Conservation (phyloP, 2,329 filamentous ascomycete genomes). For the Aspergillus persii region DNA sequence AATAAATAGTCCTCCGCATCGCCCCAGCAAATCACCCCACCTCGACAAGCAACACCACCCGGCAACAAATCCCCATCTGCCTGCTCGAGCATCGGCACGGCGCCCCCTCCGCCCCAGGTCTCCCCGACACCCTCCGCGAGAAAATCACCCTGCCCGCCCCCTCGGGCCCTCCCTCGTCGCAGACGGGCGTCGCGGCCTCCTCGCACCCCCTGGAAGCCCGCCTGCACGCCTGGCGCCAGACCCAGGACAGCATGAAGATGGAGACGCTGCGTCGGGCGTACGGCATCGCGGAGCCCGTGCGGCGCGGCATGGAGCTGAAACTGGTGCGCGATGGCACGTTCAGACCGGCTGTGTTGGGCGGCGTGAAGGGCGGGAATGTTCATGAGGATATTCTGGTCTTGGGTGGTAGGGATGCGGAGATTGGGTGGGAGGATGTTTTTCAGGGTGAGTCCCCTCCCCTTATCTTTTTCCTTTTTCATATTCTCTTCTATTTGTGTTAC, state of each 20-base stretch:
- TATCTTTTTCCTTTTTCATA: background rate
- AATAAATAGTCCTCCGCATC: conserved; percentile 77
- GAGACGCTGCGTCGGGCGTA: conserved; percentile 81
- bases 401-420: conserved; percentile 69
- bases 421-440: conserved; percentile 94
- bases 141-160: conserved; percentile 67
- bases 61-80: conserved; percentile 50
- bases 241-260: conserved; percentile 86
- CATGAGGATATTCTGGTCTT: conserved; percentile 79
- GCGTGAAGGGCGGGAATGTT: conserved; percentile 59
- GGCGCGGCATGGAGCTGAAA: conserved; percentile 92
- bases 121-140: conserved; percentile 88
- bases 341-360: conserved; percentile 68
- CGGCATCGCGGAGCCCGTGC: conserved; percentile 88
- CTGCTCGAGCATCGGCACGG: conserved; percentile 56
- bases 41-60: conserved; percentile 62
- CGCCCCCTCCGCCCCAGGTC: conserved; percentile 86
- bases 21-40: conserved; percentile 65
- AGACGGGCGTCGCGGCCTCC: conserved; percentile 53
- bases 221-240: conserved; percentile 83
- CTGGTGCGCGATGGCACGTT: conserved; percentile 74
- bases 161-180: conserved; percentile 45
- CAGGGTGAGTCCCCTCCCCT: conserved; percentile 53
- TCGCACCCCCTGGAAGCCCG: conserved; percentile 89
- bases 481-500: background rate